Conservation (phyloP, 805 yeast species). For the Hanseniaspora lachancei region DNA sequence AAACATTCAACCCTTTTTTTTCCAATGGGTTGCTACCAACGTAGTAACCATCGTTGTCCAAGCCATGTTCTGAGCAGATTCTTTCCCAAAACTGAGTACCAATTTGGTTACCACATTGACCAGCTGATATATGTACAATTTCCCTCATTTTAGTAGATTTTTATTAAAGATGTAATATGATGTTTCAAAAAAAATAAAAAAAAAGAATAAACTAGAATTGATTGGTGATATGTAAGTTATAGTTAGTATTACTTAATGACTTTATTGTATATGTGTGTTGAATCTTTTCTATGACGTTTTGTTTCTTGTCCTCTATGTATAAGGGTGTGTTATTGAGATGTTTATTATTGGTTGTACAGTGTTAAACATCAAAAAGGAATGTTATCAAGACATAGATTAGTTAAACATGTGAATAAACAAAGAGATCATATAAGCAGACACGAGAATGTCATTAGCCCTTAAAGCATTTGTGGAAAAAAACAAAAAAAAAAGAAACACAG, state of each 20-base stretch:
- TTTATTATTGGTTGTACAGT: too few relatives aligned
- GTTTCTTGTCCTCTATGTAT: too few relatives aligned
- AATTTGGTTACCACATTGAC: constrained; percentile 98
- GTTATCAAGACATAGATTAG: neutral
- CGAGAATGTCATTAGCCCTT: too few relatives aligned
- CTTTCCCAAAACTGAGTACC: constrained; percentile 94
- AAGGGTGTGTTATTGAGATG: too few relatives aligned
- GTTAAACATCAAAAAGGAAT: too few relatives aligned
- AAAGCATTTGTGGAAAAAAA: neutral
- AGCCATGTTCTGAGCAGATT: constrained; percentile 77
- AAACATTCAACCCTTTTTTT: constrained; percentile 56
- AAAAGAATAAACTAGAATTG: neutral
- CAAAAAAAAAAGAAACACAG: neutral
- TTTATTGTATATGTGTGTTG: too few relatives aligned
- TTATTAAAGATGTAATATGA: neutral
- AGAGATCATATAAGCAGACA: neutral
- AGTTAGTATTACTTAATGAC: too few relatives aligned
- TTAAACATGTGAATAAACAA: neutral
- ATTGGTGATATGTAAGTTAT: neutral
- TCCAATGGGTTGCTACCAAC: constrained; percentile 46
- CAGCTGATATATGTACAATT: constrained; percentile 86
- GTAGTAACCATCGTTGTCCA: constrained; percentile 61
- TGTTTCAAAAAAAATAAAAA: neutral
- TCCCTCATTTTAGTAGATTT: constrained; percentile 19
- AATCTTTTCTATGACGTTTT: too few relatives aligned